Evolutionary conservation across 257 asterid genomes (phyloP).

Genomic region (Phtheirospermum japonicum): DNA sequence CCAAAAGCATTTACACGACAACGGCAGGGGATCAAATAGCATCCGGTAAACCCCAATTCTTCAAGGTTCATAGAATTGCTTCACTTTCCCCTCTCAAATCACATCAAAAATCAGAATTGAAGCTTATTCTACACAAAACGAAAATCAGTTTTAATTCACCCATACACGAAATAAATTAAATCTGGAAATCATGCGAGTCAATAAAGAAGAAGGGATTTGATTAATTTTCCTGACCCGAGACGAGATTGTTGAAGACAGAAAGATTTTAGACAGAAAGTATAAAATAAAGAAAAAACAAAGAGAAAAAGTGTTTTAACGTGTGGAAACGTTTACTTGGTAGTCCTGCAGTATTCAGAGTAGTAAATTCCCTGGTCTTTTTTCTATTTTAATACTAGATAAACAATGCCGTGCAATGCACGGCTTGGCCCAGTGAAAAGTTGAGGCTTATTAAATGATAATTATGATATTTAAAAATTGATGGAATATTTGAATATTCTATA

Average conservation of each 20-base stretch:
- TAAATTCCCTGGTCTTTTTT: not conserved
- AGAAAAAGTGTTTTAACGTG: not conserved
- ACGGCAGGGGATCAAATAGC: constrained; percentile 32
- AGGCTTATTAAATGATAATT: no score
- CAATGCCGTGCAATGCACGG: no score
- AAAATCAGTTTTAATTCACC: not conserved
- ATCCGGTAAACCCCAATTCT: constrained; percentile 45
- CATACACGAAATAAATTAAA: not conserved
- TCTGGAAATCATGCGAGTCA: not conserved
- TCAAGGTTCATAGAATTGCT: constrained; percentile 29
- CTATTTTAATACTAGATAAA: not conserved
- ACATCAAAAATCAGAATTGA: not conserved
- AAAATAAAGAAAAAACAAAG: not conserved
- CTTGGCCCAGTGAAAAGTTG: no score
- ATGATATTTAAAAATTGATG: no score
- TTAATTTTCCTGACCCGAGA: not conserved
- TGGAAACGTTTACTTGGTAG: constrained; percentile 2
- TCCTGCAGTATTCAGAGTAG: not conserved
- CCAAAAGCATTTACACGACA: constrained; percentile 62
- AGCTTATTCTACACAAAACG: not conserved
- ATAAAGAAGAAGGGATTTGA: constrained; percentile 6
- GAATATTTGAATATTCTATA: no score
- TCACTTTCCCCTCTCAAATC: constrained; percentile 18
- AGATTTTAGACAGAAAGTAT: constrained; percentile 4
- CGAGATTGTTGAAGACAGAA: constrained; percentile 2